Conservation (phyloP, 805 yeast genomes). For the Candida coleopterorum region DNA sequence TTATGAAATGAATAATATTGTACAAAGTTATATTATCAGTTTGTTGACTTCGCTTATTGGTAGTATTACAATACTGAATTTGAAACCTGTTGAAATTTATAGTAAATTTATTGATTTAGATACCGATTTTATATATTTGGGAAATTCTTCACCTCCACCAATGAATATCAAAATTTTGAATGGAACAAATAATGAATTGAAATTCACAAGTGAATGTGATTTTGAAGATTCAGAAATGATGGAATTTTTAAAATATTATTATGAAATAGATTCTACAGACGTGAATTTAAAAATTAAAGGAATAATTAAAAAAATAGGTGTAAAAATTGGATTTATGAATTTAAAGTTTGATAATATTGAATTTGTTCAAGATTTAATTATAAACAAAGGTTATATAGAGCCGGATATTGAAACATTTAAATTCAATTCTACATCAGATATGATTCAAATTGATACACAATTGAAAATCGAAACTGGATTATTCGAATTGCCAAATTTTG, state of each 20-base stretch:
- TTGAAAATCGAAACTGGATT: neutral
- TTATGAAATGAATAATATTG: constrained; percentile 19
- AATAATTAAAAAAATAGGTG: constrained; percentile 8
- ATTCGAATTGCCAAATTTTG: constrained; percentile 9
- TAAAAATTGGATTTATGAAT: constrained; percentile 16
- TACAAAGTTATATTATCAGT: constrained; percentile 19
- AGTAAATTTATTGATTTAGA: constrained; percentile 12
- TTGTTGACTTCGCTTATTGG: constrained; percentile 21
- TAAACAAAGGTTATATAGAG: constrained; percentile 10
- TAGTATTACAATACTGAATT: constrained; percentile 17
- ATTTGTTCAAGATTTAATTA: constrained; percentile 10
- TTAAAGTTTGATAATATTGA: constrained; percentile 13
- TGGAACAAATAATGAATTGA: constrained; percentile 18
- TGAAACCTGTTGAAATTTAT: constrained; percentile 16
- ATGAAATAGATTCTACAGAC: constrained; percentile 13
- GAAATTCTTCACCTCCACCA: constrained; percentile 23
- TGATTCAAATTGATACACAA: constrained; percentile 3
- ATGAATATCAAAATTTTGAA: constrained; percentile 18
- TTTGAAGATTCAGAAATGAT: constrained; percentile 16
- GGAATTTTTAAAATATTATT: constrained; percentile 14
- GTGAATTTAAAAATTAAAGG: constrained; percentile 21
- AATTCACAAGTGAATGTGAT: constrained; percentile 18
- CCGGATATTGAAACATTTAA: constrained; percentile 15
- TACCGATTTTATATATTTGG: constrained; percentile 15
- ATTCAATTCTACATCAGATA: constrained; percentile 7